Evolutionary conservation across 2,329 filamentous ascomycete genomes (phyloP), one percentile per base, ranked within the genome.

Genomic region (Apiospora kogelbergensis): DNA sequence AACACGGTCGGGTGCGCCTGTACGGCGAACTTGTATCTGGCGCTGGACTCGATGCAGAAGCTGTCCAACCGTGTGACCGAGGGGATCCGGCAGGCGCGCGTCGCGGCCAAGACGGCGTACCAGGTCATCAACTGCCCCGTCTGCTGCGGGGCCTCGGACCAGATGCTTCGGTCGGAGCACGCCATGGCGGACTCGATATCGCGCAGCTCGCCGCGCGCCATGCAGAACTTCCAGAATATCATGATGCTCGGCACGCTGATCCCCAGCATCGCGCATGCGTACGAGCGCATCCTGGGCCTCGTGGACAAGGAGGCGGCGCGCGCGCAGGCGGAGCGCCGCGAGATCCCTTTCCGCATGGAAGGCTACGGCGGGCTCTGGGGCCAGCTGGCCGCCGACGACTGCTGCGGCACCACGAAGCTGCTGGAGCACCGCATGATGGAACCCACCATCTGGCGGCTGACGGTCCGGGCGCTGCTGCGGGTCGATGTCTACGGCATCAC

Each of bases 171-270:
- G 72, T 71, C 10, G 10, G 65, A 9, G 26, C 24, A 57, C 22
- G 20, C 44, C 1, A 37, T 66, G 15, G 30, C 72, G 33, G 60
- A 63, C 20, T 48, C 68, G 0, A 65, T 53, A 20, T 67, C 48
- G 40, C 53, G n/a, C 30, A 26, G 11, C n/a, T 71, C 77, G 40
- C 76, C 79, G 0, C 79, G 81, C 1, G 80, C 83, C 26, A 82
- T 89, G 66, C 83, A 86, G 66, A 73, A 81, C 40, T 86, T 88
- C 70, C 88, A 90, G 75, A 89, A 84, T 74, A 81, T 85, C 65
- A 89, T 90, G 87, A 81, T 88, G 67, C 79, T 90, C 4, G 86
- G 84, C 7, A 84, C 87, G 1, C 81, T 90, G 40, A 79, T 90
- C 3, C 87, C 88, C 1, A 85, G 86, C 10, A 83, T 88, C 60